Base-by-base conservation (phyloP, 2,329 filamentous ascomycete genomes). In the Chaetothyriales sp. region DNA sequence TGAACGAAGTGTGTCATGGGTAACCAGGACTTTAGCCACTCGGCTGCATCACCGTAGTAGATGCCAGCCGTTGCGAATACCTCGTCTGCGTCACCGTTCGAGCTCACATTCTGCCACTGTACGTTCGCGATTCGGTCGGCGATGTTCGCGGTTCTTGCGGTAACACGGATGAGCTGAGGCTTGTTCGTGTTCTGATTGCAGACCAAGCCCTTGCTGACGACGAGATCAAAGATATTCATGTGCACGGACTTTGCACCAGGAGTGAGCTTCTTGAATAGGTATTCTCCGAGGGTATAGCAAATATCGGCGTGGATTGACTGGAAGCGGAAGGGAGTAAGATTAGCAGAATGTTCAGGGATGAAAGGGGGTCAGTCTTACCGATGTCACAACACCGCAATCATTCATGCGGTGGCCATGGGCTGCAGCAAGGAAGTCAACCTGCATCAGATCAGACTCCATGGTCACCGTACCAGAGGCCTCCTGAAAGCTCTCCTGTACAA, bases 381-480 rank as follows among this genome's bases (percentile, higher is more conserved):
- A 15, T 13, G 73, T 70, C 3, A 66, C 70, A 1, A 75, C 68
- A 46, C 66, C 69, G 47, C 63, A 66, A 0, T 64, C 63, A 47
- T 73, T 71, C 65, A 73, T 71, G 7, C 57, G 59, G 53, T 77
- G 73, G 0, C 73, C 73, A 15, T 66, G 54, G 1, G 66, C 67
- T 5, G 69, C 67, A 1, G 60, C 62, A 2, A 61, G 53, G 28
- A 75, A 64, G 25, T 69, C 67, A 0, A 63, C 51, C 18, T 70
- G 63, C 61, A 62, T 63, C 2, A 75, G 47, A 49, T 73, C 67
- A 0, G 72, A 37, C 13, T 37, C 10, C 49, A 45, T 28, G 18
- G 22, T 20, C 25, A 73, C 58, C 0, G 52, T 59, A 1, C 63
- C 67, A 0, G 56, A 52, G 0, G 53, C 33, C 0, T 51, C 62